Conservation (phyloP, 495 filamentous ascomycete genomes). For the Tuber magnatum region DNA sequence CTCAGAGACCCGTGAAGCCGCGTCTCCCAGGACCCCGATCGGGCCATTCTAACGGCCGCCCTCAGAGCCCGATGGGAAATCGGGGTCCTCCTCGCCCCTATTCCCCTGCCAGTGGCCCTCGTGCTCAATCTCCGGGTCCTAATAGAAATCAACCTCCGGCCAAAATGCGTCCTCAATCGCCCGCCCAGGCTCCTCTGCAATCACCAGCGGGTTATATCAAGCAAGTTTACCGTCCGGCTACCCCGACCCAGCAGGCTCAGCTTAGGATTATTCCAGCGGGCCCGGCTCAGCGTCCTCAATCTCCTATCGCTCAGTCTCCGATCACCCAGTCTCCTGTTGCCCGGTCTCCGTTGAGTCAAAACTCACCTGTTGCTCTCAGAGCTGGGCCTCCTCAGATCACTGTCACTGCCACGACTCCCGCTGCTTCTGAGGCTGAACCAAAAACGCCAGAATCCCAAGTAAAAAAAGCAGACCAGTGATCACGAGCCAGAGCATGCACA, state of each 20-base stretch:
- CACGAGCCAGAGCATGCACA: conserved; percentile 9
- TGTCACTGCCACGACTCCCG: conserved; percentile 17
- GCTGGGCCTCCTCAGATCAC: conserved; percentile 32
- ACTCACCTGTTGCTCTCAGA: background rate
- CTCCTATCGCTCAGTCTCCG: conserved; percentile 16
- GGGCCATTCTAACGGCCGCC: conserved; percentile 43
- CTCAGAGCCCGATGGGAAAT: conserved; percentile 22
- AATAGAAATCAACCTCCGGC: conserved; percentile 9
- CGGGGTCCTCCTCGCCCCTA: conserved; percentile 17
- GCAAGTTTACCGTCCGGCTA: conserved; percentile 32
- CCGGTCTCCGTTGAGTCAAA: conserved; percentile 14
- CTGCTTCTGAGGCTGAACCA: conserved; percentile 6
- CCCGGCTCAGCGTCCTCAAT: conserved; percentile 17
- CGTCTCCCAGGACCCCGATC: conserved; percentile 49
- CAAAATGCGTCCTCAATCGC: conserved; percentile 11
- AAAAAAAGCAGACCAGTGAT: conserved; percentile 23
- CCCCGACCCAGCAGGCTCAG: conserved; percentile 17
- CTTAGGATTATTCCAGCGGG: conserved; percentile 10
- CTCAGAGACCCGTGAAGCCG: conserved; percentile 84
- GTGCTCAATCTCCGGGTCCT: conserved; percentile 8
- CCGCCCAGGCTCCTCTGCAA: conserved; percentile 7
- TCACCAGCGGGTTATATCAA: conserved; percentile 35
- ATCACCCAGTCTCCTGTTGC: background rate
- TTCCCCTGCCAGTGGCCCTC: conserved; percentile 12
- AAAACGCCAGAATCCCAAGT: conserved; percentile 28